Base-by-base conservation (phyloP, 2,329 filamentous ascomycete species). In the Amesomyces nigricolor region DNA sequence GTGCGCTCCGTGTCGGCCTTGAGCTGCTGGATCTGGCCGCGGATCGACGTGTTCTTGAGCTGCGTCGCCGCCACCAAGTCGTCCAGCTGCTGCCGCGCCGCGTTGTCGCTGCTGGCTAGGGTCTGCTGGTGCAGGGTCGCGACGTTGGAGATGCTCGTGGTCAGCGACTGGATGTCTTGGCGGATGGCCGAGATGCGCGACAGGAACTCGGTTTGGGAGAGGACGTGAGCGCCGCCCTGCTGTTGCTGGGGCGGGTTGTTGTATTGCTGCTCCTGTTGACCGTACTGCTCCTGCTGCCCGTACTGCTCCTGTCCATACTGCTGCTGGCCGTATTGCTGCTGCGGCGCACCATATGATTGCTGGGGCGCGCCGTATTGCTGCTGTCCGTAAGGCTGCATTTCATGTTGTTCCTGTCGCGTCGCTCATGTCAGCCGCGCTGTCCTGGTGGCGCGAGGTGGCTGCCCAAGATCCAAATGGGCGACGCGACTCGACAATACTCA, bases 1-100 rank as follows among this genome's bases (percentile, higher is more conserved):
- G 85, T 87, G 68, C 83, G 82, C 68, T 78, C 75, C 45, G 85
- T 80, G 69, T 92, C 88, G 58, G 74, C 76, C 72, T 91, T 87
- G 53, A 92, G 77, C 63, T 80, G 81, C 71, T 88, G 88, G 75
- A 92, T 88, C 72, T 88, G 83, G 67, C 89, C 85, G 68, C 87
- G 86, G 75, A 92, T 89, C 61, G 80, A 77, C n/a, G 81, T 84
- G 73, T 88, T 90, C 65, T 85, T 80, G 61, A 84, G 74, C 69
- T 89, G 85, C 5, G 87, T 90, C 63, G 88, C 77, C 45, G 83
- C 76, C 54, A 89, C 80, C 51, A 87, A 77, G 64, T 79, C 76
- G 70, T 91, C 85, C 22, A 89, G 78, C 70, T 83, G 80, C 47
- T 76, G 71, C 51, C 73, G 74, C 48, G 79, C 76, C 38, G 65